Percentiles rank a stretch among this genome's conserved stretches.
These are phyloP conservation scores for Debaryomyces tyrocola DNA, from an alignment of 805 yeast species.

Conservation along the genomic window DNA sequence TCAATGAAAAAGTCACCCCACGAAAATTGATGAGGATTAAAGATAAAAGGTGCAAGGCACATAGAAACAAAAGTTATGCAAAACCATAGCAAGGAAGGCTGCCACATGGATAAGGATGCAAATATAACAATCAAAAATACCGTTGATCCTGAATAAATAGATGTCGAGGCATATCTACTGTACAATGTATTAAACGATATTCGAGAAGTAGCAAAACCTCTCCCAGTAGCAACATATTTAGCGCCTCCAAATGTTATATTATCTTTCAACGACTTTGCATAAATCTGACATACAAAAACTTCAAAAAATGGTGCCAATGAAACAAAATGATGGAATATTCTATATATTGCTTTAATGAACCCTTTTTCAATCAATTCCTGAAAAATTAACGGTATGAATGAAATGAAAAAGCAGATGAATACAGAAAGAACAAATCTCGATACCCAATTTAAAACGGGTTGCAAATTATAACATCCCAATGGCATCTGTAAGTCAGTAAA, in stretches of 20 bases:
- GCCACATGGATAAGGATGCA: slow-evolving; percentile 81
- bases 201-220: slow-evolving; percentile 90
- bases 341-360: slow-evolving; percentile 63
- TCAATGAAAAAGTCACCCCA: slow-evolving; percentile 49
- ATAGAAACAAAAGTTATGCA: slow-evolving; percentile 49
- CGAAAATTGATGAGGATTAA: slow-evolving; percentile 56
- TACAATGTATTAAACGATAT: slow-evolving; percentile 69
- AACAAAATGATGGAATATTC: slow-evolving; percentile 72
- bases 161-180: slow-evolving; percentile 71
- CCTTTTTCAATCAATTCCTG: slow-evolving; percentile 92
- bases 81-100: slow-evolving; percentile 63
- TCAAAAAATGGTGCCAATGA: slow-evolving; percentile 91
- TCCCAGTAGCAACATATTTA: slow-evolving; percentile 84
- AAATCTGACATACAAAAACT: slow-evolving; percentile 92
- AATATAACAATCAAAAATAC: slow-evolving; percentile 69
- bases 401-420: slow-evolving; percentile 88
- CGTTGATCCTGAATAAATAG: slow-evolving; percentile 77
- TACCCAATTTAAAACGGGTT: slow-evolving; percentile 90
- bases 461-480: slow-evolving; percentile 79
- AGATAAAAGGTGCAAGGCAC: slow-evolving; percentile 50
- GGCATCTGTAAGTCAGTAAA: slow-evolving; percentile 75
- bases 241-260: slow-evolving; percentile 93
- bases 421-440: slow-evolving; percentile 84
- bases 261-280: slow-evolving; percentile 71
- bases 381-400: slow-evolving; percentile 82